Base-by-base conservation (phyloP, 768 basidiomycete species). In the Mycena filopes region DNA sequence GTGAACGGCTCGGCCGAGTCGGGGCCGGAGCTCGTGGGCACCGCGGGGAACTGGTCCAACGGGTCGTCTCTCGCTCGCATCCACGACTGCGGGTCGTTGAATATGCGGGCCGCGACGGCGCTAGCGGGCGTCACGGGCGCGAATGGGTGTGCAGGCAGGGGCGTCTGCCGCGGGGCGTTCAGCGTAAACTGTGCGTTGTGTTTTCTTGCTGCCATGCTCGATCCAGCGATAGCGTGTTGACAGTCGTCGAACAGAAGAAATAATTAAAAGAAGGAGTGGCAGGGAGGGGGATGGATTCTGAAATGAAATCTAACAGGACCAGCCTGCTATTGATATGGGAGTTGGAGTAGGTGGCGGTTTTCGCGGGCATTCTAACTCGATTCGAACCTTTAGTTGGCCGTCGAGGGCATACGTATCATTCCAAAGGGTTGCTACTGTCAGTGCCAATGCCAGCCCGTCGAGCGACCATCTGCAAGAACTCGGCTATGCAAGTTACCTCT, bases 41-140 rank as follows among this genome's bases (percentile, higher is more conserved):
- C 36, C 36, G 36, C 36, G 15, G 36, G 36, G 36, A 36, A 36
- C 45, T 47, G 33, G 7, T 33, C 31, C 25, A 31, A 1, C 31
- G 20, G 9, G 36, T 36, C 36, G 4, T 36, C 36, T 15, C 15
- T 36, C 36, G 11, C 25, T 0, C 53, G 20, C 4, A 45, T 56
- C 65, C 65, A 66, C 11, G 58, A 60, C 40, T 55, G 18, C 2
- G 65, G 65, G 28, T 66, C 65, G 41, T 66, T 66, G 45, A 66
- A 66, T 10, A 66, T 66, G 31, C 51, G 58, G 12, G 60, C 65
- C 10, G 65, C 65, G 25, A 55, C 11, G 18, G 62, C 62, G 23
- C 62, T 63, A 9, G 62, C 55, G 10, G 62, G 62, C 15, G 62
- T 63, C 47, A 33, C 16, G 21, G 61, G 62, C 16, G 38, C 33